Evolutionary conservation across 805 yeast genomes (phyloP).

Genomic region (Saccharomycopsis capsularis): DNA sequence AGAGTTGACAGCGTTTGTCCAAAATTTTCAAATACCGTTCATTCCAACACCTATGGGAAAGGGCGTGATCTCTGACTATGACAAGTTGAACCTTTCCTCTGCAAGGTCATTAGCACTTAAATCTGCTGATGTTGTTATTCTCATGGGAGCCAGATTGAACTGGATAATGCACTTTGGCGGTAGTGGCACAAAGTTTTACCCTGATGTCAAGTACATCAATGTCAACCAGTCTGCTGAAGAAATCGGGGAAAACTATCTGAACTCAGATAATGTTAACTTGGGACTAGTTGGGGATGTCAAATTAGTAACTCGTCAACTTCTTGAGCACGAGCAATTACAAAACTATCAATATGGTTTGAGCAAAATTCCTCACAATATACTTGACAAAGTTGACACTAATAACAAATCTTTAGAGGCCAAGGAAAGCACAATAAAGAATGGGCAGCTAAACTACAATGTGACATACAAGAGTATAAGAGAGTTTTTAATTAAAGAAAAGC

Average conservation of each 20-base stretch:
- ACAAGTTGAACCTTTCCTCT: conserved; percentile 45
- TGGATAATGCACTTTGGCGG: conserved; percentile 71
- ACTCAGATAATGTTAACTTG: conserved; percentile 26
- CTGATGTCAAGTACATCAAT: conserved; percentile 45
- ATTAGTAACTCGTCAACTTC: conserved; percentile 4
- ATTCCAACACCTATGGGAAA: conserved; percentile 78
- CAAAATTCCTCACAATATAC: conserved; percentile 29
- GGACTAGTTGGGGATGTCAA: conserved; percentile 53
- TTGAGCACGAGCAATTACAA: conserved; percentile 20
- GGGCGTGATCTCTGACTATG: conserved; percentile 53
- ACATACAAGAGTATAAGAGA: conserved; percentile 46
- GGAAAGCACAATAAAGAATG: conserved; percentile 25
- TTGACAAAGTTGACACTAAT: conserved; percentile 30
- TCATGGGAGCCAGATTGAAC: conserved; percentile 62
- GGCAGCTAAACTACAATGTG: conserved; percentile 41
- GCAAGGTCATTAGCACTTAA: conserved; percentile 57
- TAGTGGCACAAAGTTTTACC: conserved; percentile 40
- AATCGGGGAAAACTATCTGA: conserved; percentile 24
- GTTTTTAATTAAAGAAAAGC: conserved; percentile 25
- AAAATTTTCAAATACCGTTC: conserved; percentile 42
- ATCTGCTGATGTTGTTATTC: conserved; percentile 49
- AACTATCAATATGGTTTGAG: conserved; percentile 25
- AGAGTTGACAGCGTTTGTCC: conserved; percentile 36
- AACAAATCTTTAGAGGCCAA: conserved; percentile 30
- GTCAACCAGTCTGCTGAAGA: conserved; percentile 42